Percentiles rank a stretch among this genome's conserved stretches.
Conservation (phyloP, 805 yeast genomes). For the Wickerhamiella alocasiicola region DNA sequence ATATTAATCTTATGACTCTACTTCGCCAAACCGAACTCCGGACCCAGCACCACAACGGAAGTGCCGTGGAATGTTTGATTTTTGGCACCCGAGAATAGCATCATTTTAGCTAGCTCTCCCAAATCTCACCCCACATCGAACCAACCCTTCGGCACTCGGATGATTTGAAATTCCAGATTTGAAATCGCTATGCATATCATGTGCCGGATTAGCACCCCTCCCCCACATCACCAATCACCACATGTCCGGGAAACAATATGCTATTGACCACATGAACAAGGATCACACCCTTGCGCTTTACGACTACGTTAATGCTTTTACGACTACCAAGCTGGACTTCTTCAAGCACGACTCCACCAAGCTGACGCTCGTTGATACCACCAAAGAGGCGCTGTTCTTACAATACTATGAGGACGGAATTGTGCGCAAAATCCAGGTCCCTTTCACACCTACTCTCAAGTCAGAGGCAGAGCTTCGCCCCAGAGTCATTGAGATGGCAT, state of each 20-base stretch:
- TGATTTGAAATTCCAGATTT: neutral
- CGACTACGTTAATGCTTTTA: conserved; percentile 9
- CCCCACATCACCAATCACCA: too few relatives aligned
- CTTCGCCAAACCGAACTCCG: too few relatives aligned
- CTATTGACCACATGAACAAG: conserved; percentile 10
- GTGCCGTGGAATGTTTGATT: too few relatives aligned
- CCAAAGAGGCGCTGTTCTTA: neutral
- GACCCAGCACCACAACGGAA: too few relatives aligned
- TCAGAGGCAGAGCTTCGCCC: neutral
- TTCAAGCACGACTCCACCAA: neutral
- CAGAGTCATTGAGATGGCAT: neutral
- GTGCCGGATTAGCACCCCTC: too few relatives aligned
- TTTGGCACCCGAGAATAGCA: too few relatives aligned
- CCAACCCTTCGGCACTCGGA: neutral
- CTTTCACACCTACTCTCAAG: conserved; percentile 2
- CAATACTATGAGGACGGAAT: conserved; percentile 5
- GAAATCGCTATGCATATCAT: neutral
- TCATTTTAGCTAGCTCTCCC: neutral
- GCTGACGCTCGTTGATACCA: neutral
- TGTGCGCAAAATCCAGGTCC: neutral
- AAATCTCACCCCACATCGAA: neutral
- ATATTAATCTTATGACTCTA: too few relatives aligned
- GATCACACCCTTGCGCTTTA: conserved; percentile 6
- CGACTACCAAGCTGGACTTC: conserved; percentile 3
- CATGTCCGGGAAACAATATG: conserved; percentile 2